These are phyloP conservation scores for Gamsiella multidivaricata DNA, from an alignment of 192 early-diverging fungal genomes.

Conservation along the genomic window DNA sequence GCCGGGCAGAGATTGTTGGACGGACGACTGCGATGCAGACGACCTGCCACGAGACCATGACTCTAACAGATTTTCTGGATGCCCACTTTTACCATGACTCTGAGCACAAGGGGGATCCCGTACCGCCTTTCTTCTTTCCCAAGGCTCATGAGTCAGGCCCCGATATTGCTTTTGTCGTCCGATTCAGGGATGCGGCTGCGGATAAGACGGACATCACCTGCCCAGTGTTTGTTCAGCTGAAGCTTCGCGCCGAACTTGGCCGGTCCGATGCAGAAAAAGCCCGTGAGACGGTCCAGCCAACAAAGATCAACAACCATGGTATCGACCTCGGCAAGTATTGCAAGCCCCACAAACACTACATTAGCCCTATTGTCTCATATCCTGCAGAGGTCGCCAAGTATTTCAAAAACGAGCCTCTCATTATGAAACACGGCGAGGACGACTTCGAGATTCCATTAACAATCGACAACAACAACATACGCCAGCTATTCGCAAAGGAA, in stretches of 20 bases:
- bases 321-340: too few relatives aligned
- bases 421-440: too few relatives aligned
- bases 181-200: constrained; percentile 2
- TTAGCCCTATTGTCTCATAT: too few relatives aligned
- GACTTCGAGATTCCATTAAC: too few relatives aligned
- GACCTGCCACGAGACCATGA: background rate
- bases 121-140: constrained; percentile 19
- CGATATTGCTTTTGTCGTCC: constrained; percentile 26
- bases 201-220: background rate
- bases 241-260: background rate
- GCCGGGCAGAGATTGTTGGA: constrained; percentile 18
- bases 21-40: constrained; percentile 23
- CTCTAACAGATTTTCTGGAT: constrained; percentile 25
- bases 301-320: constrained; percentile 2
- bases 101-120: background rate
- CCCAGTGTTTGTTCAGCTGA: constrained; percentile 2
- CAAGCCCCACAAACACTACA: too few relatives aligned
- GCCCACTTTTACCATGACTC: constrained; percentile 14
- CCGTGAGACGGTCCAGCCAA: background rate
- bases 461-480: too few relatives aligned
- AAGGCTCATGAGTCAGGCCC: constrained; percentile 1
- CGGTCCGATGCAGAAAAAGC: background rate
- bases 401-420: too few relatives aligned
- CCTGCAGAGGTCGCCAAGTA: too few relatives aligned
- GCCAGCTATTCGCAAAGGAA: too few relatives aligned